phyloP scores from a whole-genome alignment of 768 basidiomycete genomes.

The Nidularia pulvinata region DNA sequence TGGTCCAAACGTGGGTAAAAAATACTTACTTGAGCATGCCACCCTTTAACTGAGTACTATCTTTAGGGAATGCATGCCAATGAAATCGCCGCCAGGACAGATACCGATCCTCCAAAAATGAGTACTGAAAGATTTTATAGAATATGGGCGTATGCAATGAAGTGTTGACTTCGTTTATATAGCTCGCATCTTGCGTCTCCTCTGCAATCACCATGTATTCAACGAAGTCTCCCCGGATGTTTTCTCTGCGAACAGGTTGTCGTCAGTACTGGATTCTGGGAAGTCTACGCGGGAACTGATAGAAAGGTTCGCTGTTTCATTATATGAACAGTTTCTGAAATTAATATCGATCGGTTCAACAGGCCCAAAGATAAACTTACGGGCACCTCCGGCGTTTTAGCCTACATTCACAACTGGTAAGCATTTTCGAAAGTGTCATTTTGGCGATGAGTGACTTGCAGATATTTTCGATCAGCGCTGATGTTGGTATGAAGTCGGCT shows the following conservation, averaged over 20 bases:
- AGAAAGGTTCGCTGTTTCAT: not conserved
- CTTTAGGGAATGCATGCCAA: not conserved
- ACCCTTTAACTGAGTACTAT: not conserved
- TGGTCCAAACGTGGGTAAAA: not conserved
- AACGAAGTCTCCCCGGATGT: not conserved
- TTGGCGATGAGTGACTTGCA: too few relatives aligned
- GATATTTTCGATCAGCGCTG: slow-evolving; percentile 16
- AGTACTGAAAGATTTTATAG: too few relatives aligned
- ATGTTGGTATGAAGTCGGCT: slow-evolving; percentile 24
- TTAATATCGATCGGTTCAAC: not conserved
- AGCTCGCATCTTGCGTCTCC: not conserved
- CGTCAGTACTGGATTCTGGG: not conserved
- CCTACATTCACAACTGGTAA: not conserved
- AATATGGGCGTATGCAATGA: not conserved
- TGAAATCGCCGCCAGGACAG: not conserved
- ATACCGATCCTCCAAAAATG: not conserved
- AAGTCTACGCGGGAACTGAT: not conserved
- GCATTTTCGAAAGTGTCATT: not conserved
- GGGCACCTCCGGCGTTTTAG: not conserved
- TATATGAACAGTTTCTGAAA: too few relatives aligned
- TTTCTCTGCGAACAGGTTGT: not conserved
- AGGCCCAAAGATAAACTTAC: not conserved
- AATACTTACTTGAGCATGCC: not conserved
- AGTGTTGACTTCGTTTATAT: not conserved
- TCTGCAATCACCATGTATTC: not conserved